Base-by-base conservation (phyloP, 768 basidiomycete species). In the Pleurotus salmoneostramineus region DNA sequence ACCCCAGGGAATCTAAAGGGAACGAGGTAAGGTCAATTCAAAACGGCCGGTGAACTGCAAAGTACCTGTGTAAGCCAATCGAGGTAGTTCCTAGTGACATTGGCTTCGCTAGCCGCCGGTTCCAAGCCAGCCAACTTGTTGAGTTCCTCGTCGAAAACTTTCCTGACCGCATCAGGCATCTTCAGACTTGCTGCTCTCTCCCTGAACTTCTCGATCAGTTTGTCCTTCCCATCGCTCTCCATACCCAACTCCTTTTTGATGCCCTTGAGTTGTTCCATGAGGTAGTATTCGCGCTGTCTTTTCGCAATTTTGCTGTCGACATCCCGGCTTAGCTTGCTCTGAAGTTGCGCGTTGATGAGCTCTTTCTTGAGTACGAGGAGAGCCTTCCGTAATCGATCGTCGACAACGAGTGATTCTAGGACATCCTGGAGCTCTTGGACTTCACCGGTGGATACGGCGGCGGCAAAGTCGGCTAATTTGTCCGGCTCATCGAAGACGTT, bases 401-500 rank as follows among this genome's bases (percentile, higher is more conserved):
- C 91, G 15, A 98, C 88, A 2, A 82, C 81, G 21, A 93, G 78
- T 61, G 85, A 86, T 72, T 98, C 95, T 36, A 98, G 78, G 0
- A 98, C 95, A 61, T 92, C 93, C 70, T 98, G 97, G 17, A 98
- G 78, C 66, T 98, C 97, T 56, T 82, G 73, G 6, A 95, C 90
- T 56, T 96, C 93, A n/a, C 95, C 95, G 0, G 89, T 88, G 0
- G 91, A 94, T 0, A 98, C 95, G 0, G 95, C 95, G 0, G 97
- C 97, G 0, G 96, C 94, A 62, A 98, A 96, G 68, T 99, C 97
- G 0, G 95, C 96, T 27, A 98, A 85, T 68, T 95, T 95, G 71
- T 97, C 95, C 0, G 96, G 96, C 66, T 98, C 95, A 66, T 98
- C 95, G 64, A 98, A 98, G 56, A 97, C 91, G 72, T 94, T 97